These are phyloP conservation scores for Sphagnum contortum DNA, from an alignment of 225 moss, liverwort and hornwort species.

Conservation along the genomic window DNA sequence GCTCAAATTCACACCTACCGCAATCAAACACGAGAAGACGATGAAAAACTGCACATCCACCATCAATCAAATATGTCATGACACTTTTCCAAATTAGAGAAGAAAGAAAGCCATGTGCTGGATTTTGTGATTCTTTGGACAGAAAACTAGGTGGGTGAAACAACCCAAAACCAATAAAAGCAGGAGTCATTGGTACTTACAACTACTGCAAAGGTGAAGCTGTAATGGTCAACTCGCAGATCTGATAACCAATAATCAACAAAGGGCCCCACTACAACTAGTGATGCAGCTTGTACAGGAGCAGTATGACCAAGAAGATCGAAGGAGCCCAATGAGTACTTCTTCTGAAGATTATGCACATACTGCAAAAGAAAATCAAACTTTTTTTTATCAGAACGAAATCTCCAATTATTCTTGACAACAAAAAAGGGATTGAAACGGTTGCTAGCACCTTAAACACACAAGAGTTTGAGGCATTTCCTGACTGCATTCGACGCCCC, in stretches of 20 bases:
- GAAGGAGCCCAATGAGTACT: conserved; percentile 64
- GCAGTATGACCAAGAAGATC: conserved; percentile 81
- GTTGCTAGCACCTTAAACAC: too few relatives aligned
- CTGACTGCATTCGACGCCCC: too few relatives aligned
- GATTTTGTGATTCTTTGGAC: too few relatives aligned
- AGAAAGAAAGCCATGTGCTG: too few relatives aligned
- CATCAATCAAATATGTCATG: too few relatives aligned
- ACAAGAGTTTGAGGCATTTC: too few relatives aligned
- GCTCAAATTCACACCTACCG: conserved; percentile 82
- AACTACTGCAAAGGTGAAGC: conserved; percentile 36
- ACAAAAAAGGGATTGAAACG: too few relatives aligned
- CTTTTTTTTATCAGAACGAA: too few relatives aligned
- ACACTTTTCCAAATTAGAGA: too few relatives aligned
- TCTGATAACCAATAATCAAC: conserved; percentile 46
- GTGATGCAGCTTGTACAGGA: conserved; percentile 62
- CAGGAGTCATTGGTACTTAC: conserved; percentile 23
- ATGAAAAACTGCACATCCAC: conserved; percentile 46
- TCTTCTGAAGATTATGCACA: conserved; percentile 70
- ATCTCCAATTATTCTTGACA: too few relatives aligned
- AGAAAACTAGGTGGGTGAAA: too few relatives aligned
- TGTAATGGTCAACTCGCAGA: conserved; percentile 31
- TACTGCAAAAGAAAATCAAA: conserved; percentile 24
- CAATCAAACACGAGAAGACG: conserved; percentile 45
- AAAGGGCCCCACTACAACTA: conserved; percentile 53
- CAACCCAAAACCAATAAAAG: not conserved